Percentiles rank a stretch among this genome's conserved stretches.
Conservation (phyloP, 164 flowering plant species). For the Magnolia changhungtana region DNA sequence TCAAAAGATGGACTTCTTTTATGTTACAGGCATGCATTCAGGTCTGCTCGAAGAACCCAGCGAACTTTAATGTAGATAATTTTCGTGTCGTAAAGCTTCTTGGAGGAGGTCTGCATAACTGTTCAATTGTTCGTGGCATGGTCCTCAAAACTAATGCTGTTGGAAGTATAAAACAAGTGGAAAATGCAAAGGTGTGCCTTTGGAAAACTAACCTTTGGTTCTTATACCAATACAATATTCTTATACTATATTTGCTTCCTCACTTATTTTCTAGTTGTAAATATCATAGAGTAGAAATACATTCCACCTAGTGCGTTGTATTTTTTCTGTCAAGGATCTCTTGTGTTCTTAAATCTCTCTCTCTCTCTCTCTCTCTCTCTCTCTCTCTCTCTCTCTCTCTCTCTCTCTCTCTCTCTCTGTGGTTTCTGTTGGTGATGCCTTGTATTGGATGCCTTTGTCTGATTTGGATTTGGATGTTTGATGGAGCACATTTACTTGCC, state of each 20-base stretch:
- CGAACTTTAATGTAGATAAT: constrained; percentile 91
- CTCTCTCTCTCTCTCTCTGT: no score
- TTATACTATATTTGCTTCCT: no score
- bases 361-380: no score
- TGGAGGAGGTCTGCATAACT: constrained; percentile 87
- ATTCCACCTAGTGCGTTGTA: not conserved
- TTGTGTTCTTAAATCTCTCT: not conserved
- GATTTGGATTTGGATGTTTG: not conserved
- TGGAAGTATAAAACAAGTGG: constrained; percentile 74
- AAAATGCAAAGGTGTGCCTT: constrained; percentile 79
- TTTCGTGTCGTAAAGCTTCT: constrained; percentile 88
- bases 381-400: no score
- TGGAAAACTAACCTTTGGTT: not conserved
- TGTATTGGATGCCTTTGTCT: no score
- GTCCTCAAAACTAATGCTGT: constrained; percentile 78
- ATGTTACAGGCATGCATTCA: constrained; percentile 83
- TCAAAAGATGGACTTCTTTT: not conserved
- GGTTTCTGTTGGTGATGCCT: no score
- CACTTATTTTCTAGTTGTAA: not conserved
- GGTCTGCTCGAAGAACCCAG: constrained; percentile 94
- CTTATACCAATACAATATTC: not conserved
- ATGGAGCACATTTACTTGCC: not conserved
- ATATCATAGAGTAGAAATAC: not conserved
- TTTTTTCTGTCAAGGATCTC: not conserved
- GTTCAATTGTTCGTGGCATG: constrained; percentile 72